Percentiles rank a stretch among this genome's conserved stretches.
Conservation (phyloP, 192 early-diverging fungal species). For the Endogone sp. region DNA sequence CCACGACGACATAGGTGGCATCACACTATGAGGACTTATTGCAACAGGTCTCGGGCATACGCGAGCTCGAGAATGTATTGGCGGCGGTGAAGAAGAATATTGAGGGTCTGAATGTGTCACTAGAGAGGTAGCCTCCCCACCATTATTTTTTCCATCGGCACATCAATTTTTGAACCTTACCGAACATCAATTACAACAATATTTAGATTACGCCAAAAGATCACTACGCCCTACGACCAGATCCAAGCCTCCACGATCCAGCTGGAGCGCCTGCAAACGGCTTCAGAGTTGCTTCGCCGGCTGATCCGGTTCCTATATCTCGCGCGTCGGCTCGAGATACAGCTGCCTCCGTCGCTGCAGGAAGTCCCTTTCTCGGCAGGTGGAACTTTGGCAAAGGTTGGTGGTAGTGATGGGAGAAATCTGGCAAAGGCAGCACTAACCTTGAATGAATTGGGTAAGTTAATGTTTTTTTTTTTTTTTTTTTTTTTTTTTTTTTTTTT, state of each 20-base stretch:
- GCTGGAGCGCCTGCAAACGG: constrained; percentile 56
- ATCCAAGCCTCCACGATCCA: constrained; percentile 58
- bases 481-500: neutral
- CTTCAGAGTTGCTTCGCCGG: constrained; percentile 55
- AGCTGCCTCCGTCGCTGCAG: constrained; percentile 37
- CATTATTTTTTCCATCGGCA: neutral
- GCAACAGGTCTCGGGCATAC: constrained; percentile 61
- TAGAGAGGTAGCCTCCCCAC: constrained; percentile 39
- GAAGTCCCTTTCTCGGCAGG: neutral
- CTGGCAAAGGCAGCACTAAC: constrained; percentile 54
- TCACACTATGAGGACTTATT: constrained; percentile 64
- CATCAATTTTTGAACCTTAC: neutral
- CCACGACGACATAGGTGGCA: constrained; percentile 47
- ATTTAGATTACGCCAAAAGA: constrained; percentile 51
- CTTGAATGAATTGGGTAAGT: constrained; percentile 56
- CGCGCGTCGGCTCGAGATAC: constrained; percentile 49
- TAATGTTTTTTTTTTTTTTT: neutral
- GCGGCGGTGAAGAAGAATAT: constrained; percentile 49
- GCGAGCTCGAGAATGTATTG: constrained; percentile 52
- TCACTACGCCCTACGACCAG: constrained; percentile 55
- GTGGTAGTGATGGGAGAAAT: constrained; percentile 22
- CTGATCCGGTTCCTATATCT: constrained; percentile 61
- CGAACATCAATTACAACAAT: neutral
- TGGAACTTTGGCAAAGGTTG: neutral
- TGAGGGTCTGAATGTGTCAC: constrained; percentile 45